A percentile compares a stretch with the other conserved stretches of the same genome.
Evolutionary conservation across 495 filamentous ascomycete species (phyloP).

Genomic region (Pseudotulostoma volvatum): DNA sequence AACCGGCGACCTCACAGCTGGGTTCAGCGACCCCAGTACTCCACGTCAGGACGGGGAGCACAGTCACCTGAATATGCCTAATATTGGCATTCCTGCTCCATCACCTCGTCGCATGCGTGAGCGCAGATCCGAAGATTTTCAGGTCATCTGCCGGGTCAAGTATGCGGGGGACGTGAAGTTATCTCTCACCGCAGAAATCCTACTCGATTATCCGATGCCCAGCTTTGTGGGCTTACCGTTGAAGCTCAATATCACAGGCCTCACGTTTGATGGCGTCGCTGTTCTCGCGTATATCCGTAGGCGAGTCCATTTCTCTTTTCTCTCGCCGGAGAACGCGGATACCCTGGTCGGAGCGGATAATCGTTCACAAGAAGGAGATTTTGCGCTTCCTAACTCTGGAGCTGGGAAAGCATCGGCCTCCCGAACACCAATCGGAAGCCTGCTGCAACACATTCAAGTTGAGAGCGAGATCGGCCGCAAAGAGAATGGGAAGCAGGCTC

Average conservation of each 20-base stretch:
- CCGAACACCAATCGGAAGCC: slow-evolving; percentile 43
- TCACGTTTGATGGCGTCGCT: slow-evolving; percentile 88
- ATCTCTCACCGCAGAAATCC: slow-evolving; percentile 78
- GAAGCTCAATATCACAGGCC: slow-evolving; percentile 78
- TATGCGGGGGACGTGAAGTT: slow-evolving; percentile 76
- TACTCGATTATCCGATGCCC: slow-evolving; percentile 95
- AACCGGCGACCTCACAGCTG: slow-evolving; percentile 2
- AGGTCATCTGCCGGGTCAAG: slow-evolving; percentile 74
- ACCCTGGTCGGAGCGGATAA: slow-evolving; percentile 41
- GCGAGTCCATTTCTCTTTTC: slow-evolving; percentile 71
- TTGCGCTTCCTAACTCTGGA: slow-evolving; percentile 9
- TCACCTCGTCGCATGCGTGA: slow-evolving; percentile 24
- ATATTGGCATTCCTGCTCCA: neutral
- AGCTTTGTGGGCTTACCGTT: slow-evolving; percentile 88
- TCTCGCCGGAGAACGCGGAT: slow-evolving; percentile 73
- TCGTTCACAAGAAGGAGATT: slow-evolving; percentile 19
- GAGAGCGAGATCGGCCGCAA: slow-evolving; percentile 94
- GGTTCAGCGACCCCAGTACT: slow-evolving; percentile 2
- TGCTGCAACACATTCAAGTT: slow-evolving; percentile 82
- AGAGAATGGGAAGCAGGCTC: slow-evolving; percentile 75
- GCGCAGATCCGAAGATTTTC: slow-evolving; percentile 46
- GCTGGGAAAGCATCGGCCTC: slow-evolving; percentile 1
- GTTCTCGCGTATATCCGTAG: slow-evolving; percentile 79
- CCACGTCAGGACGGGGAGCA: neutral
- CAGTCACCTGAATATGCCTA: neutral